Conservation (phyloP, 495 filamentous ascomycete genomes). For the Cairneyella variabilis region DNA sequence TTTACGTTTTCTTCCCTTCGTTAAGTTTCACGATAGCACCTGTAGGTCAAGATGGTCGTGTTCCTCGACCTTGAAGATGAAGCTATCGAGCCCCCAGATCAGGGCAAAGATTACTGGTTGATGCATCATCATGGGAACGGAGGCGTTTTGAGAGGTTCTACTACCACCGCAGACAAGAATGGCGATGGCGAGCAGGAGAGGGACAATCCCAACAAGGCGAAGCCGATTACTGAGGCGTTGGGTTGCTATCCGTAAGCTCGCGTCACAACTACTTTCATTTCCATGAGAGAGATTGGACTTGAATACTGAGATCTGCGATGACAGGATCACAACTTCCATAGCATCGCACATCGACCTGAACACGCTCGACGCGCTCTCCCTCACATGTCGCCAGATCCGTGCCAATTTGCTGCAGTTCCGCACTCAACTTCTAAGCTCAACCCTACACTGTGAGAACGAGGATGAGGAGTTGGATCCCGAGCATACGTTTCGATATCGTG, state of each 20-base stretch:
- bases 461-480: conserved; percentile 38
- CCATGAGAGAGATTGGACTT: not conserved
- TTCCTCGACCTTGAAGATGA: conserved; percentile 63
- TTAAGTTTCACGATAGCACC: not conserved
- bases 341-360: conserved; percentile 77
- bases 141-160: conserved; percentile 11
- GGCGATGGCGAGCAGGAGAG: conserved; percentile 31
- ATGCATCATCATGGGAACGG: conserved; percentile 7
- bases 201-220: conserved; percentile 57
- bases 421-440: conserved; percentile 62
- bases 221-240: conserved; percentile 71
- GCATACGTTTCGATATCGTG: conserved; percentile 44
- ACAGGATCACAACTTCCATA: conserved; percentile 72
- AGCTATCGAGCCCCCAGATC: conserved; percentile 27
- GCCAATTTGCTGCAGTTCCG: conserved; percentile 73
- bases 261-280: not conserved
- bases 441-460: conserved; percentile 76
- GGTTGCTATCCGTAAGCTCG: conserved; percentile 80
- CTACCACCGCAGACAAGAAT: conserved; percentile 6
- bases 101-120: not conserved
- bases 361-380: conserved; percentile 73
- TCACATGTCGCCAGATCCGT: conserved; percentile 75
- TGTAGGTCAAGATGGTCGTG: conserved; percentile 48
- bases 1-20: conserved; percentile 5
- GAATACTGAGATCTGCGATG: conserved; percentile 5